These are phyloP conservation scores for Eucalyptus regnans DNA, from an alignment of 345 rosid species.

Conservation along the genomic window DNA sequence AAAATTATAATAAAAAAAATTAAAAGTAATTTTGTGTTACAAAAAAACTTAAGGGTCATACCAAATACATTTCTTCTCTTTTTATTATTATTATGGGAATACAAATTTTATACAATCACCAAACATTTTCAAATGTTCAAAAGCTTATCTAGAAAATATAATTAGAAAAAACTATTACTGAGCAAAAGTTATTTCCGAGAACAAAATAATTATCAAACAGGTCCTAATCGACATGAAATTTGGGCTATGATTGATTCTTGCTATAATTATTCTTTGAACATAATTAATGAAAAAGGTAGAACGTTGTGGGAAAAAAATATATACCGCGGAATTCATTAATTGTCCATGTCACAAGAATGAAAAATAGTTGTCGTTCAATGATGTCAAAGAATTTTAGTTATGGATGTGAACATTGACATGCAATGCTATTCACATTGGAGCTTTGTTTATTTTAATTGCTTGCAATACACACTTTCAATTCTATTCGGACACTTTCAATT, in stretches of 20 bases:
- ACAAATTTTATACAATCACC: too few relatives aligned
- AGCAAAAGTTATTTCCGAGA: too few relatives aligned
- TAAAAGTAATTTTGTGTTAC: too few relatives aligned
- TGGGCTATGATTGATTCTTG: not conserved
- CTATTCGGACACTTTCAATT: too few relatives aligned
- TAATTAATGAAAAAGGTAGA: not conserved
- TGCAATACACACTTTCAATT: not conserved
- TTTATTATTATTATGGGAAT: too few relatives aligned
- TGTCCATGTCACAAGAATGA: not conserved
- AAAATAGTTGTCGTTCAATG: not conserved
- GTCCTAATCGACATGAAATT: not conserved
- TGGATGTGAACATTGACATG: not conserved
- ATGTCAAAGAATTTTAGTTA: not conserved
- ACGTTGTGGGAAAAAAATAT: not conserved
- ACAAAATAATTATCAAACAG: accelerated
- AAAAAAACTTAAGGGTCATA: too few relatives aligned
- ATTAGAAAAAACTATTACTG: accelerated
- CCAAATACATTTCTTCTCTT: too few relatives aligned
- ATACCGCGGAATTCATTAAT: not conserved
- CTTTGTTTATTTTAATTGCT: not conserved
- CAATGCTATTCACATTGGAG: not conserved
- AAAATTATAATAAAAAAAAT: too few relatives aligned
- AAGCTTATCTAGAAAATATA: too few relatives aligned
- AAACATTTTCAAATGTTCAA: accelerated
- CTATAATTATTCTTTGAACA: not conserved